Evolutionary conservation across 2,329 filamentous ascomycete genomes (phyloP).

Genomic region (Aspergillus caelatus): DNA sequence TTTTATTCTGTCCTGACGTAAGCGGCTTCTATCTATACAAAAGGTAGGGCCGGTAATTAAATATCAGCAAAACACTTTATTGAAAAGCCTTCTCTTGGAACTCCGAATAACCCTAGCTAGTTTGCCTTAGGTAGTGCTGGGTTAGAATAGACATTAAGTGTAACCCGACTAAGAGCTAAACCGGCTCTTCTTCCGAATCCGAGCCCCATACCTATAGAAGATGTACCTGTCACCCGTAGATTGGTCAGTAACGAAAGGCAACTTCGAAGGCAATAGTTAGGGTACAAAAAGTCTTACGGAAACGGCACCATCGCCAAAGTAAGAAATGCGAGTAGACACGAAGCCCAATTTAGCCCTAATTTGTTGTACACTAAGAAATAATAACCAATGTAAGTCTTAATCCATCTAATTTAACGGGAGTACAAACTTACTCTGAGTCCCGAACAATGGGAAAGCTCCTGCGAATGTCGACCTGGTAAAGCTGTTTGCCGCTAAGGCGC

Average conservation of each 20-base stretch:
- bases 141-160: not conserved
- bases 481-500: conserved; percentile 79
- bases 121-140: not conserved
- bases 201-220: conserved; percentile 47
- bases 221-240: conserved; percentile 37
- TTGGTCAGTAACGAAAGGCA: not conserved
- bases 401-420: too few relatives aligned
- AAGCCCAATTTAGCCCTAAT: conserved; percentile 51
- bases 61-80: too few relatives aligned
- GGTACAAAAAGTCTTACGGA: conserved; percentile 38
- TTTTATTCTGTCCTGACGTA: too few relatives aligned
- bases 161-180: conserved; percentile 29
- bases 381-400: not conserved
- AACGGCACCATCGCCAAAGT: conserved; percentile 50
- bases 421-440: conserved; percentile 54
- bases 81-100: too few relatives aligned
- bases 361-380: conserved; percentile 46
- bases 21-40: too few relatives aligned
- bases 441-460: conserved; percentile 76
- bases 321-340: conserved; percentile 46
- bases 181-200: conserved; percentile 45
- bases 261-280: not conserved
- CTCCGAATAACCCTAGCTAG: too few relatives aligned
- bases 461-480: conserved; percentile 81
- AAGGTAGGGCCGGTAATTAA: too few relatives aligned